Percentiles rank a stretch among this genome's conserved stretches.
These are phyloP conservation scores for Wickerhamomyces hampshirensis DNA, from an alignment of 805 yeast genomes.

Conservation along the genomic window DNA sequence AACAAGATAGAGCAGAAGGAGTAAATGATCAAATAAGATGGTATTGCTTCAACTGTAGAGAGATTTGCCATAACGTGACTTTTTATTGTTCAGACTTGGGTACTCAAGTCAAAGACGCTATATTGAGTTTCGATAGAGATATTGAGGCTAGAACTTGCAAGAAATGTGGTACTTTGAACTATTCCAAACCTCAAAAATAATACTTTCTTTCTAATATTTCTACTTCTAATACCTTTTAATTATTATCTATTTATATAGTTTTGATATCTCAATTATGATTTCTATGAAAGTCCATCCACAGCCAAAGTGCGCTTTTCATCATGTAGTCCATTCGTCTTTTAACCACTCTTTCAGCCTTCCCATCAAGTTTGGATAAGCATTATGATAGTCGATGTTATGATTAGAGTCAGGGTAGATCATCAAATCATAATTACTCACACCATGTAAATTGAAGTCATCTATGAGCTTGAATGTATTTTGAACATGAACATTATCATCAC, in stretches of 20 bases:
- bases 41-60: slow-evolving; percentile 74
- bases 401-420: slow-evolving; percentile 92
- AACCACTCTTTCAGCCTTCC: slow-evolving; percentile 62
- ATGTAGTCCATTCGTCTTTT: slow-evolving; percentile 9
- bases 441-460: slow-evolving; percentile 48
- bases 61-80: slow-evolving; percentile 59
- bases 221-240: no score
- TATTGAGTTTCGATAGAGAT: slow-evolving; percentile 62
- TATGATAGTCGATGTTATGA: slow-evolving; percentile 75
- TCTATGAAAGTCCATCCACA: neutral
- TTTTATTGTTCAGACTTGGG: slow-evolving; percentile 82
- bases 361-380: slow-evolving; percentile 70
- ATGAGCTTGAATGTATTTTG: slow-evolving; percentile 62
- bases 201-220: neutral
- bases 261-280: no score
- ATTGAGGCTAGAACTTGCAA: slow-evolving; percentile 63
- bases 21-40: slow-evolving; percentile 73
- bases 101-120: slow-evolving; percentile 84
- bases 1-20: slow-evolving; percentile 81
- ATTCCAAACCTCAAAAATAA: slow-evolving; percentile 49
- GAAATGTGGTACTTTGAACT: slow-evolving; percentile 68
- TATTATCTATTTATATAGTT: no score
- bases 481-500: slow-evolving; percentile 79
- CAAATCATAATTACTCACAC: slow-evolving; percentile 75
- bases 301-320: no score